Evolutionary conservation across 2,329 filamentous ascomycete species (phyloP), one percentile per base, ranked within the genome.

Genomic region (Microcyclosporella mali): DNA sequence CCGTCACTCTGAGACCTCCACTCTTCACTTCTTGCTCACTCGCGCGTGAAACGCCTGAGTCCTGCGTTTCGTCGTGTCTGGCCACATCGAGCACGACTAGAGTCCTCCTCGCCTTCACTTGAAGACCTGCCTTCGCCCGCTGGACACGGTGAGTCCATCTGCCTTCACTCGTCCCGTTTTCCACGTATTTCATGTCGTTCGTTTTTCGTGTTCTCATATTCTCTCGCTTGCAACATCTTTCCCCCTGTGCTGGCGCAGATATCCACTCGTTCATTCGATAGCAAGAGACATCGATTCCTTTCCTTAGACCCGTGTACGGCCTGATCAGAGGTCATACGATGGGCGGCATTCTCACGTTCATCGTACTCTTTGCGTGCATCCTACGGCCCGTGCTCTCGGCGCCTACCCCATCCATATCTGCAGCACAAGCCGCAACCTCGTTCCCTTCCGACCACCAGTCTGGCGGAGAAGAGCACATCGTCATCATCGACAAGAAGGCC

Each of bases 401-500:
- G 12, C 33, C 40, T 12, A 15, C 31, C 4, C n/a, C 28, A 8
- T 16, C 29, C 6, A 37, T 31, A 11, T 28, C 41, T 14, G 17
- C 41, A 16, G 33, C 29, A 25, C 12, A 9, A 10, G 32, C 44
- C 12, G 16, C 45, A 11, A 35, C 45, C 18, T 19, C 45, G n/a
- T n/a, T n/a, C 14, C 10, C 37, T 3, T 37, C 41, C 3, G 42
- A 38, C n/a, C 56, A 57, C 31, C 32, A 53, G 25, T 52, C 52
- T 30, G 54, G 53, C 28, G 56, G 56, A 15, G 47, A 42, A 16
- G 60, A 66, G 41, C 61, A 66, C 45, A 56, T 67, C 28, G 64
- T 68, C 33, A 56, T 68, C 43, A 59, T 67, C 51, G 54, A 66
- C 50, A 54, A 51, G n/a, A 40, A 51, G 15, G 49, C 57, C 12